These are phyloP conservation scores for Balamuthia mandrillaris DNA, from an alignment of 208 protist species.

Conservation along the genomic window DNA sequence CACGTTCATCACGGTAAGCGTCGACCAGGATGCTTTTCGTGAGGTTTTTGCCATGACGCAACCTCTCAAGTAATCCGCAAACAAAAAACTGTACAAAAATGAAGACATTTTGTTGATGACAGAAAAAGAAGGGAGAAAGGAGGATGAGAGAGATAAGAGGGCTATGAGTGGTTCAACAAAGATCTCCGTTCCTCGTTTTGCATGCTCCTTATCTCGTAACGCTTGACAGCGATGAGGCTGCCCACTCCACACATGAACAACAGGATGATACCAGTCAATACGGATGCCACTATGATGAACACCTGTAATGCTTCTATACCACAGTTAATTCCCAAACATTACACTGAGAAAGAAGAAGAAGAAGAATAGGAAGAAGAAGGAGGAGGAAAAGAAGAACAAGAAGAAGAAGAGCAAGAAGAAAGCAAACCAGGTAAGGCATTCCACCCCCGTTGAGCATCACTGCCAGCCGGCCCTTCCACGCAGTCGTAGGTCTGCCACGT, in stretches of 20 bases:
- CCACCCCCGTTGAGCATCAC: too few relatives aligned
- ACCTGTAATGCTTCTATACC: not conserved
- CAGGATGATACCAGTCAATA: not conserved
- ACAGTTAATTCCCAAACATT: not conserved
- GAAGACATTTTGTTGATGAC: too few relatives aligned
- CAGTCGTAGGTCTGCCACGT: too few relatives aligned
- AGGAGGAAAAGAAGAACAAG: not conserved
- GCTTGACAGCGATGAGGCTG: not conserved
- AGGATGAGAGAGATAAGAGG: not conserved
- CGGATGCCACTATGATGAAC: not conserved
- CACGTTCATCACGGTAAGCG: not conserved
- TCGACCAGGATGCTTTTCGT: not conserved
- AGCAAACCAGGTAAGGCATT: too few relatives aligned
- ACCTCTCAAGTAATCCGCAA: not conserved
- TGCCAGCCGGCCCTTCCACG: too few relatives aligned
- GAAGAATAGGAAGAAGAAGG: not conserved
- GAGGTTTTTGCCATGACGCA: not conserved
- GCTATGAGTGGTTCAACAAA: not conserved
- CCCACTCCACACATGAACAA: not conserved
- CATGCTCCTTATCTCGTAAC: not conserved
- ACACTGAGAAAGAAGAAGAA: not conserved
- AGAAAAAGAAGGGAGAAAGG: not conserved
- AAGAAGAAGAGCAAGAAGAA: too few relatives aligned
- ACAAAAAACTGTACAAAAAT: not conserved
- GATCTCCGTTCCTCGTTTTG: not conserved